Evolutionary conservation across 2,329 filamentous ascomycete genomes (phyloP), one percentile per base, ranked within the genome.

Genomic region (Colletotrichum sp.): DNA sequence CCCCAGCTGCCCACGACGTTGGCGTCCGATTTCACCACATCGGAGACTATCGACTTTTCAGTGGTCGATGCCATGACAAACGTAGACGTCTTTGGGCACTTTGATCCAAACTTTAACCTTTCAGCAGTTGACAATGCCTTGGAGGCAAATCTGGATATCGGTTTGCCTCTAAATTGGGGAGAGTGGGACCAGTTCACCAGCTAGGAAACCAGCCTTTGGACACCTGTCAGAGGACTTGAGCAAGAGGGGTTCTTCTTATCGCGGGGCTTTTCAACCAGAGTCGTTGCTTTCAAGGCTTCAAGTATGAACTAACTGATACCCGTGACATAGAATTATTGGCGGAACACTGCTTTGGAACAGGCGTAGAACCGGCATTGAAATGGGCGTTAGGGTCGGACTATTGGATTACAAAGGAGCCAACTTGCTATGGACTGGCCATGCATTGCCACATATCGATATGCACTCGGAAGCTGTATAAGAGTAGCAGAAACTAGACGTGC

Each of bases 111-210:
- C 64, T 91, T 91, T 77, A 86, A 91, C 65, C 78, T 91, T 2
- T 86, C 85, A 28, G 89, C 89, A 0, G 87, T 90, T 28, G 89
- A 91, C 77, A 88, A 89, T 21, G 89, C 87, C 0, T 81, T 91
- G 0, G 89, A 90, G 72, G 88, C 89, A 0, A 90, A 90, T 69
- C 81, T 91, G 4, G 89, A 91, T 62, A 88, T 91, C 66, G 87
- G 87, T 0, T 81, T 88, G 14, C 89, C 89, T 1, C 86, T 89
- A 2, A 89, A 89, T 56, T 91, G 89, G 89, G 82, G 82, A 12
- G 86, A 87, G 14, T 87, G 85, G 86, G 83, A 81, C 1, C 84
- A 86, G 30, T 85, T 83, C 73, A 80, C 52, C 13, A 56, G 59
- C 14, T 74, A 66, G 74, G 43, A 13, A n/a, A 52, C 4, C 43